Evolutionary conservation across 495 filamentous ascomycete species (phyloP).

Genomic region (Hyaloscypha hepaticicola): DNA sequence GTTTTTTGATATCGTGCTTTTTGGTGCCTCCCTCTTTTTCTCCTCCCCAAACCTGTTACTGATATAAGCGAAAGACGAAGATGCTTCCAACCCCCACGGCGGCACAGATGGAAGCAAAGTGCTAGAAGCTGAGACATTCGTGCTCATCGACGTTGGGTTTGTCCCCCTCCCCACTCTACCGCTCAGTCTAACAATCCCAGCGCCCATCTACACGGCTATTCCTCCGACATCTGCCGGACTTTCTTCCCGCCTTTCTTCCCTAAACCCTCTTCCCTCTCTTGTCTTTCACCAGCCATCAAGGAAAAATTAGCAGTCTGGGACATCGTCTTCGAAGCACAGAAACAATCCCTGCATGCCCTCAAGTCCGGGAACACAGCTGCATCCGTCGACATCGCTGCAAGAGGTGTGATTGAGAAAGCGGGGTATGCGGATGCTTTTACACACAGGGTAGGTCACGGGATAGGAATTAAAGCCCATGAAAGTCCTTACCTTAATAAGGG

Average conservation of each 20-base stretch:
- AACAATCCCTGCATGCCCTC: slow-evolving; percentile 42
- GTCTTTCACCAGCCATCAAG: slow-evolving; percentile 24
- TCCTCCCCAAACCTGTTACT: not conserved
- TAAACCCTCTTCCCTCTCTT: slow-evolving; percentile 24
- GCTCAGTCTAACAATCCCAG: slow-evolving; percentile 31
- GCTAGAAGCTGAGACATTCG: slow-evolving; percentile 48
- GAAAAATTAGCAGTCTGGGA: slow-evolving; percentile 54
- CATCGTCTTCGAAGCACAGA: slow-evolving; percentile 52
- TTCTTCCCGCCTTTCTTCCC: slow-evolving; percentile 47
- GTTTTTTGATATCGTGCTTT: slow-evolving; percentile 58
- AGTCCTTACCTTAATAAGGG: slow-evolving; percentile 57
- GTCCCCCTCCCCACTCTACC: not conserved
- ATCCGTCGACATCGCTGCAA: slow-evolving; percentile 52
- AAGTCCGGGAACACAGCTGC: slow-evolving; percentile 47
- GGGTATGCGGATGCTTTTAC: slow-evolving; percentile 53
- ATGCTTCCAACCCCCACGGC: slow-evolving; percentile 54
- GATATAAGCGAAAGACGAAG: slow-evolving; percentile 36
- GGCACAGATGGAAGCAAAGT: slow-evolving; percentile 50
- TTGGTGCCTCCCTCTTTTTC: slow-evolving; percentile 33
- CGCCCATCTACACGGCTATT: slow-evolving; percentile 55
- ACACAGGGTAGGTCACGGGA: slow-evolving; percentile 57
- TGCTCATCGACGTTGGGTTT: slow-evolving; percentile 56
- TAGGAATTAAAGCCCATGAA: slow-evolving; percentile 54
- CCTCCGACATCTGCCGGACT: slow-evolving; percentile 56
- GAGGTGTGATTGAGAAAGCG: slow-evolving; percentile 47